Evolutionary conservation across 139 green algal species (phyloP).

Genomic region (Trebouxia sp.): DNA sequence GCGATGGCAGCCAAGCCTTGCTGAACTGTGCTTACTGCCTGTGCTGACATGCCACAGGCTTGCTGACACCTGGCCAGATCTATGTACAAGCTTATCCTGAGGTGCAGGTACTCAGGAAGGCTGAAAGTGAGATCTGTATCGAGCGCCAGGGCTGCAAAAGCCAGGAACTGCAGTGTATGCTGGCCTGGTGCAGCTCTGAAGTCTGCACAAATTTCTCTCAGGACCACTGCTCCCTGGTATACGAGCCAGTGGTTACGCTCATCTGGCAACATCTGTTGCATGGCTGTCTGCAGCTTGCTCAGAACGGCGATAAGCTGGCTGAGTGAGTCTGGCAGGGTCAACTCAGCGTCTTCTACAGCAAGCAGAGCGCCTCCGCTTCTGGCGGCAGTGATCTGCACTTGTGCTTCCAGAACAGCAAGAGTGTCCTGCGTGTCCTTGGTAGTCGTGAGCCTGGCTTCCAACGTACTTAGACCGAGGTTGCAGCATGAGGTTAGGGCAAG

Average conservation of each 20-base stretch:
- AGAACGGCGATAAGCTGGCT: not conserved
- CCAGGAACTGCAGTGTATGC: not conserved
- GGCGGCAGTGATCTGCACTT: not conserved
- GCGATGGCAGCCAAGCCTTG: not conserved
- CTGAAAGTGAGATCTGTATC: constrained; percentile 19
- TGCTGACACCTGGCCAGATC: not conserved
- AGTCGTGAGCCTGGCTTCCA: not conserved
- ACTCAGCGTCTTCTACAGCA: not conserved
- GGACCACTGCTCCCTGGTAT: not conserved
- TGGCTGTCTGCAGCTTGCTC: not conserved
- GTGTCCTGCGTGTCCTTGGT: not conserved
- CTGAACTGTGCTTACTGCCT: not conserved
- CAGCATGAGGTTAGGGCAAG: constrained; percentile 5
- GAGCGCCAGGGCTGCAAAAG: not conserved
- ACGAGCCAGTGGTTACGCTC: constrained; percentile 3
- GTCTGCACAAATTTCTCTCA: not conserved
- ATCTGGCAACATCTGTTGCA: not conserved
- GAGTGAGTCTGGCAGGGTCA: not conserved
- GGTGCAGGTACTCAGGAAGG: constrained; percentile 3
- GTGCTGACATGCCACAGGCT: not conserved
- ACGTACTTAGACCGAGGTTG: not conserved
- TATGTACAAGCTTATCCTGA: not conserved
- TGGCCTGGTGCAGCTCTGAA: not conserved
- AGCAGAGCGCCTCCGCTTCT: not conserved
- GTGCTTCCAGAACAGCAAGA: not conserved